These are phyloP conservation scores for Xylariaceae sp. DNA, from an alignment of 2,329 filamentous ascomycete genomes.

Conservation along the genomic window DNA sequence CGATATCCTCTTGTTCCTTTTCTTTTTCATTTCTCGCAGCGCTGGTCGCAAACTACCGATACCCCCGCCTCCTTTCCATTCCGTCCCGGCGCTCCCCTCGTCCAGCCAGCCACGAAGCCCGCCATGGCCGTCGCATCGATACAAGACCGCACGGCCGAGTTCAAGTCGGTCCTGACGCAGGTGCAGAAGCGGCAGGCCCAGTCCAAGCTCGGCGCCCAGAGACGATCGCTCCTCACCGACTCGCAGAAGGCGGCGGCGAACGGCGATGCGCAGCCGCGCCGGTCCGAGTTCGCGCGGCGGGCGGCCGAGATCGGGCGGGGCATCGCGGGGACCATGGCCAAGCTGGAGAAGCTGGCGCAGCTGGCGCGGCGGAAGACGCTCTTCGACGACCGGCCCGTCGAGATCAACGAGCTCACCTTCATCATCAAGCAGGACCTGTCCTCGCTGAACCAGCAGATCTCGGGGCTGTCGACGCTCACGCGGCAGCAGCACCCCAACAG, in stretches of 20 bases:
- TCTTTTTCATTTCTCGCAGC: no score
- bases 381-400: conserved; percentile 92
- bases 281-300: conserved; percentile 87
- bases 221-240: conserved; percentile 70
- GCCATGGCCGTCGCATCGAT: conserved; percentile 66
- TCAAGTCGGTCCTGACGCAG: conserved; percentile 81
- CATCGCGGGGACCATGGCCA: conserved; percentile 88
- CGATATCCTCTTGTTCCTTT: no score
- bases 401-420: conserved; percentile 94
- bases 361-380: conserved; percentile 93
- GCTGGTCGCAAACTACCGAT: conserved; percentile 1
- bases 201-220: conserved; percentile 69
- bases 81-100: background rate
- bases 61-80: background rate
- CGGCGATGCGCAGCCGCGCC: conserved; percentile 45
- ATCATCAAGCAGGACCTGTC: conserved; percentile 97
- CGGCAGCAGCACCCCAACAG: conserved; percentile 65
- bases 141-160: conserved; percentile 94
- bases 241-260: conserved; percentile 60
- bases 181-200: conserved; percentile 73
- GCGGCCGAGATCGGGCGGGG: conserved; percentile 88
- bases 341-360: conserved; percentile 87
- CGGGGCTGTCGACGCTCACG: conserved; percentile 69
- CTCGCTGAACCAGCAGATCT: conserved; percentile 76
- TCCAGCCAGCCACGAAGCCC: conserved; percentile 11